Evolutionary conservation across 306 rosid genomes (phyloP).

Genomic region (Casuarina glauca): DNA sequence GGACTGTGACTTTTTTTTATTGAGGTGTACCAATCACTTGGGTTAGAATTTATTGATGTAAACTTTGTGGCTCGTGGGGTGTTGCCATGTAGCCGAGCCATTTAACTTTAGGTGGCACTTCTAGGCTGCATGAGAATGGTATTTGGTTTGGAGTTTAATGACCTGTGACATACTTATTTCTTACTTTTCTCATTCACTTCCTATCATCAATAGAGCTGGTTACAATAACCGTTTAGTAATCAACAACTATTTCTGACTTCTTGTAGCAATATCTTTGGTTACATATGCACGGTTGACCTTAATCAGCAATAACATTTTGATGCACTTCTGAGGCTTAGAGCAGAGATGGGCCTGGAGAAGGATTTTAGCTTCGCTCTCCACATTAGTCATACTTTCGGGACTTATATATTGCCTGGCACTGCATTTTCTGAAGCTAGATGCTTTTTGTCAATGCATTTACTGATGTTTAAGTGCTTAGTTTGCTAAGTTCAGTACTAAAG

Average conservation of each 20-base stretch:
- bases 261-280: neutral
- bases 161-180: neutral
- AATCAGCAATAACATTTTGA: neutral
- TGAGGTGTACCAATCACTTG: neutral
- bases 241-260: neutral
- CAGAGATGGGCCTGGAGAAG: neutral
- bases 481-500: neutral
- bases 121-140: neutral
- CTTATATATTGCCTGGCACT: too few relatives aligned
- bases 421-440: too few relatives aligned
- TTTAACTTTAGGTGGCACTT: neutral
- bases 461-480: neutral
- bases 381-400: neutral
- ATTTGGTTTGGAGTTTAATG: neutral
- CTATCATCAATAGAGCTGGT: neutral
- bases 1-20: neutral
- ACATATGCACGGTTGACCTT: neutral
- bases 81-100: neutral
- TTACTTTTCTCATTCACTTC: neutral
- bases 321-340: neutral
- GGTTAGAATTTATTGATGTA: neutral
- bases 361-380: neutral
- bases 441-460: neutral
- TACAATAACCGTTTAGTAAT: neutral
- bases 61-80: neutral